Conservation (phyloP, 441 rosid species). For the Adansonia grandidieri region DNA sequence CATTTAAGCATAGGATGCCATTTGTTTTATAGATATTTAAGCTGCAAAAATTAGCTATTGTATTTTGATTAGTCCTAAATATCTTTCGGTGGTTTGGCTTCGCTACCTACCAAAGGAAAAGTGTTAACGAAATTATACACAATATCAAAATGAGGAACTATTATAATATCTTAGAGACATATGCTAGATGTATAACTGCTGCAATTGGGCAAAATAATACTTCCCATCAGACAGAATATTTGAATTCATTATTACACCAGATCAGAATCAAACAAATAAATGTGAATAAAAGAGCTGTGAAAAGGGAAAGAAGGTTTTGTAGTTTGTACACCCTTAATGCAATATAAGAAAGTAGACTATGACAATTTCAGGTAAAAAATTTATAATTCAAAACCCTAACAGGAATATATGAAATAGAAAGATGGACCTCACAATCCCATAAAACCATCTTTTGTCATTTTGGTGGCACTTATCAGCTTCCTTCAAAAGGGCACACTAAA, state of each 20-base stretch:
- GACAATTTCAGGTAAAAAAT: not conserved
- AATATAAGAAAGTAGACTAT: not conserved
- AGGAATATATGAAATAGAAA: not conserved
- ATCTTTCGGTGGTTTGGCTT: not conserved
- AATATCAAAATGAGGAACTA: not conserved
- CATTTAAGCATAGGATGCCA: not conserved
- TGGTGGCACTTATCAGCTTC: not conserved
- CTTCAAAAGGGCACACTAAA: not conserved
- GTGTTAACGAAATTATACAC: not conserved
- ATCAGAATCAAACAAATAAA: not conserved
- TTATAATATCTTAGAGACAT: not conserved
- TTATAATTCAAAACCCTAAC: not conserved
- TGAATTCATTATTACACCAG: not conserved
- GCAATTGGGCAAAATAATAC: not conserved
- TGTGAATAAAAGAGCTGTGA: not conserved
- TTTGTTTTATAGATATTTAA: not conserved
- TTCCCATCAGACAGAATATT: not conserved
- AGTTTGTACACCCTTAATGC: not conserved
- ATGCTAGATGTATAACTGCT: not conserved
- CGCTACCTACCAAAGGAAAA: not conserved
- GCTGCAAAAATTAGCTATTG: not conserved
- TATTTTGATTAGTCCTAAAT: not conserved
- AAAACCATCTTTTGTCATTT: not conserved
- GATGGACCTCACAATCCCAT: not conserved
- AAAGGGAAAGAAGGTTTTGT: not conserved